Percentiles rank a stretch among this genome's conserved stretches.
phyloP scores from a whole-genome alignment of 768 basidiomycete species.

The Termitomyces heimii region DNA sequence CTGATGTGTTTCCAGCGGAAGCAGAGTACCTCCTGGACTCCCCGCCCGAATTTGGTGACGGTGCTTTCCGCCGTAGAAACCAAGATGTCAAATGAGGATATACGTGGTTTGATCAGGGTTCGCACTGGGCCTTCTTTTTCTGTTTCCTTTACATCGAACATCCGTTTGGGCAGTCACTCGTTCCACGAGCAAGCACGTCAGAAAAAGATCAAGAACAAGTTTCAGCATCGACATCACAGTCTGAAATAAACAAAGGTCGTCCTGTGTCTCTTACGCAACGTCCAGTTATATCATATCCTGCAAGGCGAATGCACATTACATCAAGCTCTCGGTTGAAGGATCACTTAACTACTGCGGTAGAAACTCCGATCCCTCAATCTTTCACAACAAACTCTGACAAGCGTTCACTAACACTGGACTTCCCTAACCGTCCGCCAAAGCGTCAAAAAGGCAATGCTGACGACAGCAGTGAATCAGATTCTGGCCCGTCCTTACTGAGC shows the following conservation, averaged over 20 bases:
- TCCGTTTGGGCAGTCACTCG: conserved; percentile 40
- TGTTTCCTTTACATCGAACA: conserved; percentile 31
- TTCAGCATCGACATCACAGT: neutral
- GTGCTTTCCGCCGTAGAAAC: conserved; percentile 26
- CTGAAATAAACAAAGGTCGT: neutral
- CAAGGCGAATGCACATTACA: conserved; percentile 11
- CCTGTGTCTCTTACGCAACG: conserved; percentile 4
- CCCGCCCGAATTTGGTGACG: conserved; percentile 33
- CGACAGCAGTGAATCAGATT: conserved; percentile 8
- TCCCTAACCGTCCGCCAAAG: conserved; percentile 27
- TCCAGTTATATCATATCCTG: conserved; percentile 4
- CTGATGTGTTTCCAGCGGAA: conserved; percentile 30
- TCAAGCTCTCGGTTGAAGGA: conserved; percentile 5
- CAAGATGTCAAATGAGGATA: conserved; percentile 19
- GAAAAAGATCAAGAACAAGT: conserved; percentile 8
- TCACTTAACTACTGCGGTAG: neutral
- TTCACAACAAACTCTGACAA: conserved; percentile 7
- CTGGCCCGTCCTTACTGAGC: conserved; percentile 37
- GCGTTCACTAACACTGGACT: conserved; percentile 18
- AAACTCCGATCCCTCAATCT: neutral
- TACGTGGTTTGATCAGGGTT: conserved; percentile 49
- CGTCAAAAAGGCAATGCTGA: conserved; percentile 21
- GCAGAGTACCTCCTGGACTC: conserved; percentile 32
- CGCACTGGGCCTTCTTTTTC: conserved; percentile 40
- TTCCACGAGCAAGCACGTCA: conserved; percentile 12